These are phyloP conservation scores for Neopestalotiopsis sp. DNA, from an alignment of 2,329 filamentous ascomycete genomes.

Conservation along the genomic window DNA sequence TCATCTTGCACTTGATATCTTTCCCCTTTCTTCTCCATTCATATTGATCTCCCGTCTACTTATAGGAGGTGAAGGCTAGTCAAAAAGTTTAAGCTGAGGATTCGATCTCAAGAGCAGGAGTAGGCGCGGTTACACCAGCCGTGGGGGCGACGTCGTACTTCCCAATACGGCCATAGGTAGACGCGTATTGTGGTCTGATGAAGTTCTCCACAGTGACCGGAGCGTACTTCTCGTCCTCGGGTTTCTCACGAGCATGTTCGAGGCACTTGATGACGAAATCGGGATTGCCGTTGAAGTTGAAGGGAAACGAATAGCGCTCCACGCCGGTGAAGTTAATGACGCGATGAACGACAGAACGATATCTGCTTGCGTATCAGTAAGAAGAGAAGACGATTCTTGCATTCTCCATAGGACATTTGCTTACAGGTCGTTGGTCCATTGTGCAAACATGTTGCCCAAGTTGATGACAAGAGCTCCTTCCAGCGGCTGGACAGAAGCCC, in stretches of 20 bases:
- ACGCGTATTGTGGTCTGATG: constrained; percentile 18
- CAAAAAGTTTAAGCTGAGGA: too few species aligned
- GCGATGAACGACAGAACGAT: constrained; percentile 1
- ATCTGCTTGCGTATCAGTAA: background rate
- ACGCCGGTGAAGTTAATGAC: constrained; percentile 2
- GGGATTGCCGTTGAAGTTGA: constrained; percentile 23
- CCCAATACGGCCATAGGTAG: constrained; percentile 11
- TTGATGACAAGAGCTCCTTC: constrained; percentile 41
- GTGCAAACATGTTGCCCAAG: constrained; percentile 41
- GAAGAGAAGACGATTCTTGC: too few species aligned
- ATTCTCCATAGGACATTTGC: too few species aligned
- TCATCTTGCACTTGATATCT: too few species aligned
- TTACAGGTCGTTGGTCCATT: constrained; percentile 29
- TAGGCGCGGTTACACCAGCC: too few species aligned
- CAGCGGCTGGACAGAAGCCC: constrained; percentile 24
- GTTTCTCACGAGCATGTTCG: constrained; percentile 16
- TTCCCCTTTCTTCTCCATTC: too few species aligned
- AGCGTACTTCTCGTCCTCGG: constrained; percentile 20
- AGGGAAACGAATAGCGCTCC: constrained; percentile 8
- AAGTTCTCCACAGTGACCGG: constrained; percentile 21
- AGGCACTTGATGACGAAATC: constrained; percentile 23
- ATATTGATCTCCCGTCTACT: too few species aligned
- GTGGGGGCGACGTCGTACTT: too few species aligned
- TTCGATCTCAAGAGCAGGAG: too few species aligned
- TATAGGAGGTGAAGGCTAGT: too few species aligned